A percentile compares a stretch with the other conserved stretches of the same genome.
phyloP scores from a whole-genome alignment of 495 filamentous ascomycete species.

The Letharia columbiana region DNA sequence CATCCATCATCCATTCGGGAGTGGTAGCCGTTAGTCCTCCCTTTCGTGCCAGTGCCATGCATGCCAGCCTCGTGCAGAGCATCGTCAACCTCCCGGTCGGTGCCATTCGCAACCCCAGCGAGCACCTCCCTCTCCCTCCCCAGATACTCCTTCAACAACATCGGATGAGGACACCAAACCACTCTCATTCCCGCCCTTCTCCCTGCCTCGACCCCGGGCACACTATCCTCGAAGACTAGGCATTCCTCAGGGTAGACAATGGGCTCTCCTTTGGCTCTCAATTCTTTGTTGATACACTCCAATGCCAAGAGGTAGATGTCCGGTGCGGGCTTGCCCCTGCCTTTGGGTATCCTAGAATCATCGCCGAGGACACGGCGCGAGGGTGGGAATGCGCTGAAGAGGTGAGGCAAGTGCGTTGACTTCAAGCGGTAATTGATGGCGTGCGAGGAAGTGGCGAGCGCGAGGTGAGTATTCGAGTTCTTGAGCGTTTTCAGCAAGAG shows the following conservation, averaged over 20 bases:
- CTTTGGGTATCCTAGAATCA: slow-evolving; percentile 67
- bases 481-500: slow-evolving; percentile 51
- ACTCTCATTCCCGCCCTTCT: slow-evolving; percentile 91
- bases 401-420: slow-evolving; percentile 57
- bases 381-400: slow-evolving; percentile 66
- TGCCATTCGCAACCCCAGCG: slow-evolving; percentile 68
- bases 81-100: slow-evolving; percentile 43
- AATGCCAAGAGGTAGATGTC: slow-evolving; percentile 92
- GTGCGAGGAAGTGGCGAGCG: slow-evolving; percentile 76
- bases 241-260: slow-evolving; percentile 78
- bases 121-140: slow-evolving; percentile 76
- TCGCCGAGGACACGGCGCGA: slow-evolving; percentile 73
- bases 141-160: slow-evolving; percentile 61
- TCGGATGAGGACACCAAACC: slow-evolving; percentile 83
- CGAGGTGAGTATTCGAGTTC: slow-evolving; percentile 59
- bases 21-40: slow-evolving; percentile 13
- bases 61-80: slow-evolving; percentile 36
- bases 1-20: slow-evolving; percentile 59
- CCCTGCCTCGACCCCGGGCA: slow-evolving; percentile 86
- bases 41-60: slow-evolving; percentile 42
- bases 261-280: slow-evolving; percentile 48
- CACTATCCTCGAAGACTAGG: slow-evolving; percentile 91
- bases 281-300: slow-evolving; percentile 67
- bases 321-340: slow-evolving; percentile 83
- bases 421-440: slow-evolving; percentile 68